A percentile compares a stretch with the other conserved stretches of the same genome.
These are phyloP conservation scores for Pilasporangium apinafurcum DNA, from an alignment of 352 stramenopile genomes.

Conservation along the genomic window DNA sequence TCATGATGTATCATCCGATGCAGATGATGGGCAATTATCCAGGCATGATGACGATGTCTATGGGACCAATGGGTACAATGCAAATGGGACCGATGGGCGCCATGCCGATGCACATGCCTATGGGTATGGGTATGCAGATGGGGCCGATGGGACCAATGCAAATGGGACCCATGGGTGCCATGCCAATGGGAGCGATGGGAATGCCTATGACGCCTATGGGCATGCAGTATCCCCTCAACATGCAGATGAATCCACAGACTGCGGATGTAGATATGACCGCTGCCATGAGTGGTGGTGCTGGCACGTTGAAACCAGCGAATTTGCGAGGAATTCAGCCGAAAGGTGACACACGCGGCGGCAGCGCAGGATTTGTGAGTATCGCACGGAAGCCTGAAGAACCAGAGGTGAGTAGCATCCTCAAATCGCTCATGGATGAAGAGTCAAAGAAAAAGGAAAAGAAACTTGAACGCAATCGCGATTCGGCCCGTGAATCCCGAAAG, in stretches of 20 bases:
- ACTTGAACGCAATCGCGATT: slow-evolving; percentile 84
- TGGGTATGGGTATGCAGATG: slow-evolving; percentile 23
- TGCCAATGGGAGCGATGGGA: slow-evolving; percentile 26
- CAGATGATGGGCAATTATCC: slow-evolving; percentile 66
- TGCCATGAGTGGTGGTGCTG: slow-evolving; percentile 2
- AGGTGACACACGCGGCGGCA: slow-evolving; percentile 11
- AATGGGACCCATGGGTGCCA: slow-evolving; percentile 10
- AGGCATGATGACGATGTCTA: neutral
- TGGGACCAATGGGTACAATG: slow-evolving; percentile 23
- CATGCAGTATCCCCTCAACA: slow-evolving; percentile 20
- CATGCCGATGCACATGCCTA: slow-evolving; percentile 28
- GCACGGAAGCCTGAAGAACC: slow-evolving; percentile 75
- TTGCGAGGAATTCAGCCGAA: slow-evolving; percentile 36
- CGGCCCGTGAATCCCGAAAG: slow-evolving; percentile 71
- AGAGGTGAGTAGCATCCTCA: slow-evolving; percentile 81
- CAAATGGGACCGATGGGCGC: slow-evolving; percentile 30
- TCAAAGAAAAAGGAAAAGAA: slow-evolving; percentile 89
- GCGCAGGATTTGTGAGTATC: slow-evolving; percentile 65
- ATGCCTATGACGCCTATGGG: slow-evolving; percentile 31
- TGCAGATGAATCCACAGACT: slow-evolving; percentile 25
- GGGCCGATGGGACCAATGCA: slow-evolving; percentile 6
- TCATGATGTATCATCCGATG: slow-evolving; percentile 82
- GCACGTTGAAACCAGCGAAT: slow-evolving; percentile 17
- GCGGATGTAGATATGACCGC: slow-evolving; percentile 26
- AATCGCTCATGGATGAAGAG: slow-evolving; percentile 83